Conservation (phyloP, 2,329 filamentous ascomycete genomes). For the Xylariomycetidae sp. region DNA sequence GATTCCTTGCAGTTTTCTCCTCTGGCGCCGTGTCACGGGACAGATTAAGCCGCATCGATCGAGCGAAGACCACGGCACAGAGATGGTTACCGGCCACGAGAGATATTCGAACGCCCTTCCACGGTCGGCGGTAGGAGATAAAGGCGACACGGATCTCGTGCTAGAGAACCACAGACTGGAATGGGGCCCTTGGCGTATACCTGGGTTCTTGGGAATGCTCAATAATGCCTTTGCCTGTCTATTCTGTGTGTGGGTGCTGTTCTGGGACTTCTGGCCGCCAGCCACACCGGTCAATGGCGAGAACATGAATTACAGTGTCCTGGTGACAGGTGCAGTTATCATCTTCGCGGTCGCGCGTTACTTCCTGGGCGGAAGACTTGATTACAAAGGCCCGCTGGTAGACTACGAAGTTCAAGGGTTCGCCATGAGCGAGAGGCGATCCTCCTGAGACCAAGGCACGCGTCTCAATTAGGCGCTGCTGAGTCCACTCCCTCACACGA, state of each 20-base stretch:
- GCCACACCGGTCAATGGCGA: slow-evolving; percentile 3
- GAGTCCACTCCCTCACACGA: too few species aligned
- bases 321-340: slow-evolving; percentile 8
- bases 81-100: too few species aligned
- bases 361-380: slow-evolving; percentile 8
- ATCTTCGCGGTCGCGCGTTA: slow-evolving; percentile 11
- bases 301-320: slow-evolving; percentile 12
- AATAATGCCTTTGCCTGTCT: slow-evolving; percentile 12
- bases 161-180: slow-evolving; percentile 4
- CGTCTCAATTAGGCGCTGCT: too few species aligned
- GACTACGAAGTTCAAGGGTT: slow-evolving; percentile 8
- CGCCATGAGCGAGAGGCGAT: too few species aligned
- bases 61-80: slow-evolving; percentile 2
- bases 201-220: slow-evolving; percentile 6
- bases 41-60: slow-evolving; percentile 8
- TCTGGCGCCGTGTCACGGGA: slow-evolving; percentile 9
- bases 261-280: slow-evolving; percentile 14
- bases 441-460: too few species aligned
- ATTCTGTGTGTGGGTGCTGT: slow-evolving; percentile 9
- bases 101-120: too few species aligned
- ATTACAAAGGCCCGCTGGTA: slow-evolving; percentile 13
- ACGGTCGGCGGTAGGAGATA: too few species aligned
- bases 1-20: slow-evolving; percentile 6
- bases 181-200: slow-evolving; percentile 14
- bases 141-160: slow-evolving; percentile 3